A percentile compares a stretch with the other conserved stretches of the same genome.
Conservation (phyloP, 2,329 filamentous ascomycete genomes). For the Fusarium robinianum region DNA sequence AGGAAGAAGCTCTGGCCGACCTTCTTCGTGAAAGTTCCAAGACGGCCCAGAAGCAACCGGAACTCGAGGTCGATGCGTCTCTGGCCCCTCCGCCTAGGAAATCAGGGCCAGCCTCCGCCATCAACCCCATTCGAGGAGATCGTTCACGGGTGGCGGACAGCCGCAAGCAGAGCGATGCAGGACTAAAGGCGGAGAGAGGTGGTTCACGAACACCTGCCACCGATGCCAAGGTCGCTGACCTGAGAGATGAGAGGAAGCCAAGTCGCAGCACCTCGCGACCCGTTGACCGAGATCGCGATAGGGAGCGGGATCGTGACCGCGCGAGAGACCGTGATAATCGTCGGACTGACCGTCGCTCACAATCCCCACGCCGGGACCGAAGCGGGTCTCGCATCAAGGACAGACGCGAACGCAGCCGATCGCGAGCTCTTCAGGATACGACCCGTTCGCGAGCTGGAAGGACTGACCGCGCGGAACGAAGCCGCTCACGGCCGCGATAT, state of each 20-base stretch:
- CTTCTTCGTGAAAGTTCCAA: constrained; percentile 63
- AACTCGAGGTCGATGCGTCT: constrained; percentile 60
- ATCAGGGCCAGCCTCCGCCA: constrained; percentile 59
- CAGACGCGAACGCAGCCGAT: constrained; percentile 45
- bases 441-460: constrained; percentile 46
- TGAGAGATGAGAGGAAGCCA: constrained; percentile 39
- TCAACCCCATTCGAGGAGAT: constrained; percentile 57
- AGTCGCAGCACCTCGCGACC: constrained; percentile 42
- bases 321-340: constrained; percentile 36
- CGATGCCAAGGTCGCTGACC: constrained; percentile 33
- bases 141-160: constrained; percentile 49
- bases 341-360: constrained; percentile 44
- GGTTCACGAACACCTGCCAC: constrained; percentile 39
- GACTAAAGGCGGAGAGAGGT: constrained; percentile 44
- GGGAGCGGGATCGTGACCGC: constrained; percentile 36
- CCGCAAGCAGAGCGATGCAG: constrained; percentile 45
- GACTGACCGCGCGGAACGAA: constrained; percentile 41
- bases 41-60: constrained; percentile 52
- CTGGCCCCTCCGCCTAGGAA: constrained; percentile 60
- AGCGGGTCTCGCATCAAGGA: constrained; percentile 41
- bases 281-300: constrained; percentile 34
- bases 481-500: constrained; percentile 42
- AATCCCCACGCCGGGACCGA: constrained; percentile 45
- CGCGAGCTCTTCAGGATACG: constrained; percentile 45
- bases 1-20: constrained; percentile 62